Evolutionary conservation across 1,139 yeast species (phyloP).

Genomic region (Entelexis sorbosivorans): DNA sequence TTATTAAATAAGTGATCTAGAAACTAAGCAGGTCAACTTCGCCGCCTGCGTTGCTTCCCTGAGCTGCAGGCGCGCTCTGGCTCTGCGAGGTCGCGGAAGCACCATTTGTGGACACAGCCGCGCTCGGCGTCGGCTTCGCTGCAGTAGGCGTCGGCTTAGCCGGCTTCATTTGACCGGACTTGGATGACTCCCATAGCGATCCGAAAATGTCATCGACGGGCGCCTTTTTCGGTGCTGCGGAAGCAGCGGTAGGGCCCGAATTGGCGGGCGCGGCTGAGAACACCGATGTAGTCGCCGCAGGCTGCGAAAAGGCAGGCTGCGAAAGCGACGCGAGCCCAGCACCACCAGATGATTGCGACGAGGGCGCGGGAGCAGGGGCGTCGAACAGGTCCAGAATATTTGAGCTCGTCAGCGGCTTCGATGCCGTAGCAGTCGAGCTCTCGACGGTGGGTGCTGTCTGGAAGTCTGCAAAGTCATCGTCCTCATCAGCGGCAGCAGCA

Average conservation of each 20-base stretch:
- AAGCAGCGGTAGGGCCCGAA: background rate
- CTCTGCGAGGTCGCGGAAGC: background rate
- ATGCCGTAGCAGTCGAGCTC: slow-evolving; percentile 16
- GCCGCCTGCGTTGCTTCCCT: background rate
- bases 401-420: slow-evolving; percentile 16
- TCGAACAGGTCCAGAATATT: slow-evolving; percentile 24
- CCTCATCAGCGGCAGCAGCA: slow-evolving; percentile 37
- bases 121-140: background rate
- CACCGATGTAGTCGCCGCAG: background rate
- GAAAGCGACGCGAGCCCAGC: background rate
- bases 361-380: slow-evolving; percentile 20
- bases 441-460: slow-evolving; percentile 52
- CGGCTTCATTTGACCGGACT: slow-evolving; percentile 6
- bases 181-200: slow-evolving; percentile 61
- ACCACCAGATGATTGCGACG: background rate
- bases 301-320: slow-evolving; percentile 6
- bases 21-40: slow-evolving; percentile 16
- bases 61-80: background rate
- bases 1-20: background rate
- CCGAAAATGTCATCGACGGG: slow-evolving; percentile 72
- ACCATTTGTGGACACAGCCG: background rate
- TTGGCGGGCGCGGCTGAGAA: background rate
- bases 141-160: slow-evolving; percentile 16
- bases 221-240: slow-evolving; percentile 8
- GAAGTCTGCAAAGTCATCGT: slow-evolving; percentile 90